Evolutionary conservation across 2,329 filamentous ascomycete genomes (phyloP).

Genomic region (Botrytis pseudocinerea): DNA sequence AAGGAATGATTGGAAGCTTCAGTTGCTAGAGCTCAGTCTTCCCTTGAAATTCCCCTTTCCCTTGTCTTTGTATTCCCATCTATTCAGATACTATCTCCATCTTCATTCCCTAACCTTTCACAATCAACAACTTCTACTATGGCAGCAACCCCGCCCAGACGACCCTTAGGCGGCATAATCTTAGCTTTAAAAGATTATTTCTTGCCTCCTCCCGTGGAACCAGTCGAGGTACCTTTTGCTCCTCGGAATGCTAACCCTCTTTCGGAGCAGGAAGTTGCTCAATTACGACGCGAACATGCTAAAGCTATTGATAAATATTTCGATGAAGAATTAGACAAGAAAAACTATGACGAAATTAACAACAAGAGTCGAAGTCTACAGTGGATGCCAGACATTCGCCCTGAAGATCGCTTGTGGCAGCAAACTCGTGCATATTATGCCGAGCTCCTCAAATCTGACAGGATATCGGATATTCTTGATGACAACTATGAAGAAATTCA

Average conservation of each 20-base stretch:
- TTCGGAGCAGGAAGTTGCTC: neutral
- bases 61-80: slow-evolving; percentile 8
- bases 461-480: slow-evolving; percentile 5
- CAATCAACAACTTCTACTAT: slow-evolving; percentile 5
- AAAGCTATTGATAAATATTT: slow-evolving; percentile 21
- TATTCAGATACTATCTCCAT: slow-evolving; percentile 6
- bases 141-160: neutral
- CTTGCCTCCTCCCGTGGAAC: neutral
- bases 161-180: neutral
- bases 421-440: slow-evolving; percentile 2
- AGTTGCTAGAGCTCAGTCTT: neutral
- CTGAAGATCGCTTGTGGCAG: neutral
- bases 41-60: neutral
- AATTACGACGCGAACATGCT: slow-evolving; percentile 17
- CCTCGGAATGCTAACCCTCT: neutral
- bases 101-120: neutral
- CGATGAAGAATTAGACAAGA: slow-evolving; percentile 22
- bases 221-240: neutral
- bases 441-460: neutral
- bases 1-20: slow-evolving; percentile 1
- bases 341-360: slow-evolving; percentile 6
- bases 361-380: slow-evolving; percentile 15
- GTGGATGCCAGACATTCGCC: slow-evolving; percentile 19
- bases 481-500: slow-evolving; percentile 17
- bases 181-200: slow-evolving; percentile 5